Conservation (phyloP, 306 rosid genomes). For the Inga oerstediana region DNA sequence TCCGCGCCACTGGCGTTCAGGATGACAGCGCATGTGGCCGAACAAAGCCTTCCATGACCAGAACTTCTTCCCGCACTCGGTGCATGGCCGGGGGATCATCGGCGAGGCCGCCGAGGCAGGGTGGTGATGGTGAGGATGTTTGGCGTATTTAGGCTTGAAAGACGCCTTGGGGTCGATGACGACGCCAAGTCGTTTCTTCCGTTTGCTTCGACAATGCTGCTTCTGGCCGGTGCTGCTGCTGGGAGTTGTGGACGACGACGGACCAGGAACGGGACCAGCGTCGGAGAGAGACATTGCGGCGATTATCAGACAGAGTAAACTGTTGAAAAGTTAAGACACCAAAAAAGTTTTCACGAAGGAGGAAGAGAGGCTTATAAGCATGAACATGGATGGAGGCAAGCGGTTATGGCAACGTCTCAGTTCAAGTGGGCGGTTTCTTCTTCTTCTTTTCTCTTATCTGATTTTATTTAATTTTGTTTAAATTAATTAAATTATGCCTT, state of each 20-base stretch:
- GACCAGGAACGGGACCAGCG: background rate
- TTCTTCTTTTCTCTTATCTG: background rate
- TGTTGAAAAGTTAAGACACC: background rate
- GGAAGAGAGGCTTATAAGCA: background rate
- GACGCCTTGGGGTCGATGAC: background rate
- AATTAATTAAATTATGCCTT: background rate
- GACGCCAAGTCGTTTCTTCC: conserved; percentile 47
- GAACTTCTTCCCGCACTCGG: conserved; percentile 76
- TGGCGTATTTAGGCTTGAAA: conserved; percentile 31
- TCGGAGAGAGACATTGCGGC: conserved; percentile 10
- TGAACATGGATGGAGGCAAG: background rate
- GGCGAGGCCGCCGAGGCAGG: conserved; percentile 22
- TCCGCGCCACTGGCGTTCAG: conserved; percentile 89
- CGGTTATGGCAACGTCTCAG: conserved; percentile 24
- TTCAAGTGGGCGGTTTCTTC: background rate
- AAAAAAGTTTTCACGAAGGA: background rate
- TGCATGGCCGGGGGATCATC: conserved; percentile 56
- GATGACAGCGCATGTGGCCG: conserved; percentile 97
- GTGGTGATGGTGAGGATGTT: conserved; percentile 35
- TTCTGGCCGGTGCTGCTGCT: background rate
- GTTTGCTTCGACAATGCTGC: conserved; percentile 25
- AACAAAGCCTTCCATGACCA: conserved; percentile 84
- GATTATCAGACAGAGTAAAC: background rate
- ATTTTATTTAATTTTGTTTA: background rate
- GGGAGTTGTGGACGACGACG: background rate